phyloP scores from a whole-genome alignment of 2,329 filamentous ascomycete species.

The Aspergillus niger region DNA sequence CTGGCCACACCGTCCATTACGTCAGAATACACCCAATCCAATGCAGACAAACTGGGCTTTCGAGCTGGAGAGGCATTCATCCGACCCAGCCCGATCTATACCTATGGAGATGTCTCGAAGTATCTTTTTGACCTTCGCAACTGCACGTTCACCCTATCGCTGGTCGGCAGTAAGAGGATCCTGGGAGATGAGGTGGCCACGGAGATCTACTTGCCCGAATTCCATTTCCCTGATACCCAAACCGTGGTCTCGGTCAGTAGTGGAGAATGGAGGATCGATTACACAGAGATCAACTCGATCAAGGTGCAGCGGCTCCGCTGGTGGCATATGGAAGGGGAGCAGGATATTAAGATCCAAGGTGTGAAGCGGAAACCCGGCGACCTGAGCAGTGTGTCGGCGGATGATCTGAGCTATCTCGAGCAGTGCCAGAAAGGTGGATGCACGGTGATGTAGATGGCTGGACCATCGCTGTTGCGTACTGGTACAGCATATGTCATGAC shows the following conservation, averaged over 20 bases:
- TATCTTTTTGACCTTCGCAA: constrained; percentile 82
- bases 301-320: constrained; percentile 77
- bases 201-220: constrained; percentile 82
- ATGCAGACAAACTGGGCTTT: constrained; percentile 70
- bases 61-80: constrained; percentile 93
- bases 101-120: constrained; percentile 68
- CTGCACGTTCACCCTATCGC: constrained; percentile 72
- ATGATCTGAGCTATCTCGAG: constrained; percentile 79
- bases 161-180: constrained; percentile 64
- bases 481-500: background rate
- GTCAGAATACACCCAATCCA: constrained; percentile 56
- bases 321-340: constrained; percentile 90
- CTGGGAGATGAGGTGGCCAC: constrained; percentile 68
- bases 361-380: constrained; percentile 60
- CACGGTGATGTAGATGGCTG: constrained; percentile 49
- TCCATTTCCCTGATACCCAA: constrained; percentile 79
- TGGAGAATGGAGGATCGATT: constrained; percentile 86
- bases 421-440: constrained; percentile 53
- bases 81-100: constrained; percentile 75
- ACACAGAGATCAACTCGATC: constrained; percentile 68
- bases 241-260: constrained; percentile 74
- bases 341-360: constrained; percentile 75
- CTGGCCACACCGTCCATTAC: constrained; percentile 61
- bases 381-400: constrained; percentile 55
- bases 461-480: background rate